phyloP scores from a whole-genome alignment of 192 early-diverging fungal genomes.

The Diversispora eburnea region DNA sequence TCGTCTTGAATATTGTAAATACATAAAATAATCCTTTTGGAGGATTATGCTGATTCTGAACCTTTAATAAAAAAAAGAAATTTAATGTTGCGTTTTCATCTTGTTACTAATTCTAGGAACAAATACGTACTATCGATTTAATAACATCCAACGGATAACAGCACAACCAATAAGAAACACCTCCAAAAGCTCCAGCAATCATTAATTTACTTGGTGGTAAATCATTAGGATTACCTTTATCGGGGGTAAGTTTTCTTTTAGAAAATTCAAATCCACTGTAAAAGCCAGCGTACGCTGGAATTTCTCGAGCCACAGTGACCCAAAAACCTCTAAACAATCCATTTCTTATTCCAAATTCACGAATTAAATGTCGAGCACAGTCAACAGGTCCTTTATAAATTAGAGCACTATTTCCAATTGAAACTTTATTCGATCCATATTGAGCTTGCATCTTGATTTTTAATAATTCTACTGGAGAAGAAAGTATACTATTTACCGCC shows the following conservation, averaged over 20 bases:
- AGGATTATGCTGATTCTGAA: slow-evolving; percentile 61
- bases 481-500: slow-evolving; percentile 74
- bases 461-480: slow-evolving; percentile 91
- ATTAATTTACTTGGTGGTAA: slow-evolving; percentile 58
- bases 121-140: slow-evolving; percentile 60
- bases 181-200: slow-evolving; percentile 75
- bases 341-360: slow-evolving; percentile 59
- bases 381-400: slow-evolving; percentile 62
- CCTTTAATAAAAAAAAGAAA: slow-evolving; percentile 26
- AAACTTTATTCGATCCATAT: slow-evolving; percentile 49
- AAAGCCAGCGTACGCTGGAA: slow-evolving; percentile 82
- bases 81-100: not conserved
- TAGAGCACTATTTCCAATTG: slow-evolving; percentile 29
- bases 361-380: slow-evolving; percentile 61
- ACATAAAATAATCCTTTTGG: slow-evolving; percentile 62
- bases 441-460: slow-evolving; percentile 93
- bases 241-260: slow-evolving; percentile 62
- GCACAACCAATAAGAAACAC: slow-evolving; percentile 75
- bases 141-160: slow-evolving; percentile 87
- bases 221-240: slow-evolving; percentile 45
- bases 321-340: slow-evolving; percentile 84
- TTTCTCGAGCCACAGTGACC: slow-evolving; percentile 73
- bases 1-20: slow-evolving; percentile 44
- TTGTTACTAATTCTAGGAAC: not conserved
- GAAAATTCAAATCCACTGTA: slow-evolving; percentile 79